Base-by-base conservation (phyloP, 2,329 filamentous ascomycete species). In the Lasiodiplodia sp. region DNA sequence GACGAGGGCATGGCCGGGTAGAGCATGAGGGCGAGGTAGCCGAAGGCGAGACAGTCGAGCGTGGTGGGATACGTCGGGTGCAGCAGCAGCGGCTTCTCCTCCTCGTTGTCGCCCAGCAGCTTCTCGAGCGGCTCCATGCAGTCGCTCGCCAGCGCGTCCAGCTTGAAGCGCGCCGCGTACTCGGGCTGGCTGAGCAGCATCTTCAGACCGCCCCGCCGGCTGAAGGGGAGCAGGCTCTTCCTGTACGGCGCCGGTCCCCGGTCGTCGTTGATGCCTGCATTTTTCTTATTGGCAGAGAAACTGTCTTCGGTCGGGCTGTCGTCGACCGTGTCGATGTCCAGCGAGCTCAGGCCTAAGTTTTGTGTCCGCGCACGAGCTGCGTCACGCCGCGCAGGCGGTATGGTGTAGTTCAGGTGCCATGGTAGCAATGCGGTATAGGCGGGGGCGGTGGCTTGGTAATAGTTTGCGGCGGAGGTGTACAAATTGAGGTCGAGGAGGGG, bases 401-500 rank as follows among this genome's bases (percentile, higher is more conserved):
- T 85, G 52, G 92, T 91, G 88, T 96, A 99, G 74, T 94, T 94
- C 71, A 94, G 86, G 21, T 96, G 94, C 85, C 96, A 97, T 51
- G 91, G 88, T 49, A 98, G 87, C 68, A 97, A 87, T 6, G 84
- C 82, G 72, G 90, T 93, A 81, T 94, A 97, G 47, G 93, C 91
- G 2, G 93, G 92, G 18, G 93, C 89, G 4, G 94, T 97, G 60
- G 86, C 83, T 53, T 86, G 83, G 67, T 89, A 85, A 87, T 96
- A 99, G 82, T 98, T 97, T 71, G 93, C 89, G 68, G 91, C 92
- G 38, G 94, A 96, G 71, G 96, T 91, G 79, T 96, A 98, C 73
- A 98, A 90, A 64, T 90, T 94, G 68, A 97, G 89, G 74, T 96
- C 92, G 74, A 97, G 79, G 70, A 98, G 87, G 38, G 91, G 88